Evolutionary conservation across 805 yeast species (phyloP), one percentile per base, ranked within the genome.

Genomic region (Danielia oregonensis): DNA sequence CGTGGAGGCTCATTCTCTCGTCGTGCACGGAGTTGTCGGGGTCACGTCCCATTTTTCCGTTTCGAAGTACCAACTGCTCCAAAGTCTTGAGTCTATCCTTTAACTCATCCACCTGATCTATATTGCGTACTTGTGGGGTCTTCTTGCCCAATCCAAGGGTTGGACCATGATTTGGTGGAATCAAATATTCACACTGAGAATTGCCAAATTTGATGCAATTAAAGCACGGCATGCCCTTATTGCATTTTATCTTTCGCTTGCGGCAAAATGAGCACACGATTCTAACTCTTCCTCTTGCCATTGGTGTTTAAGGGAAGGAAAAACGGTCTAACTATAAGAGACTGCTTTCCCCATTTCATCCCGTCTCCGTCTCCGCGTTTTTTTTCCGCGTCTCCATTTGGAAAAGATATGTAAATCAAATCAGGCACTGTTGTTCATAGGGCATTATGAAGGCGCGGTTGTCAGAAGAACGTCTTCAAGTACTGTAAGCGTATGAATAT

Each of bases 191-290:
- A 29, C 61, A 56, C 14, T 17, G 37, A 2, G 44, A 26, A 15
- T 37, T 40, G 16, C 26, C 19, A 35, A 46, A 44, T 18, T 40
- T 45, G 17, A 42, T 23, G 32, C 61, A 56, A 34, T 48, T 44
- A 13, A 46, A 29, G 27, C 61, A 56, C n/a, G 55, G 54, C 2
- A 49, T 8, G 17, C 40, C 48, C 5, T 68, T 69, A 44, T 65
- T 57, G 39, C 71, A 65, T 34, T 59, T 59, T 43, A 61, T 62
- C 49, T 65, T 65, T 40, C 66, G 55, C 29, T 57, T 62, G n/a
- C 70, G 60, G 34, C 78, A 72, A 24, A 55, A 61, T 43, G 72
- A 76, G 48, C 77, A 72, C 4, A 77, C 76, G 32, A 65, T 62
- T 26, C 63, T 51, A 15, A 61, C 65, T 26, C 76, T 49, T 24